Conservation (phyloP, 2,329 filamentous ascomycete genomes). For the Tricladium varicosporioides region DNA sequence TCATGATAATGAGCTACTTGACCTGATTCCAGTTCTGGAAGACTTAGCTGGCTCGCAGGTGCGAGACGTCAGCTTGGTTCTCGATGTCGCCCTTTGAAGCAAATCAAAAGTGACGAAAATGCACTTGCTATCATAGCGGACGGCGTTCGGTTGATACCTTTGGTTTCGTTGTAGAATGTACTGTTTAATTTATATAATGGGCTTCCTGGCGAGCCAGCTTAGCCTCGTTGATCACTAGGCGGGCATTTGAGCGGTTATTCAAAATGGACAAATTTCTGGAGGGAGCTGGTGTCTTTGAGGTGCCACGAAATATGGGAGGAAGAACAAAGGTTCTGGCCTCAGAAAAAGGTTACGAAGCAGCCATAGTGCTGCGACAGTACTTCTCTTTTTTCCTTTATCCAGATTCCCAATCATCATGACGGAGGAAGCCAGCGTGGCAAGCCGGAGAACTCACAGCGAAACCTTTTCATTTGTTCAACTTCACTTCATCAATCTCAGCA, state of each 20-base stretch:
- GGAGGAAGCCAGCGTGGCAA: conserved; percentile 6
- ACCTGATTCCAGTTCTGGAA: conserved; percentile 96
- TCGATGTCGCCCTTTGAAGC: conserved; percentile 78
- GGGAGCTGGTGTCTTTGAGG: conserved; percentile 8
- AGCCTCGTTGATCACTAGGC: conserved; percentile 16
- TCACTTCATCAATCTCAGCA: conserved; percentile 24
- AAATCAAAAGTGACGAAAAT: conserved; percentile 32
- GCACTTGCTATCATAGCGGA: conserved; percentile 37
- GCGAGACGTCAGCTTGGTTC: conserved; percentile 92
- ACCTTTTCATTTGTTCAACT: conserved; percentile 31
- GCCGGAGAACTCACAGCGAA: background rate
- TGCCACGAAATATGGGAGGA: conserved; percentile 4
- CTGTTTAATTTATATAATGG: conserved; percentile 40
- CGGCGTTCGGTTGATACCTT: conserved; percentile 39
- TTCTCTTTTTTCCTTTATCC: conserved; percentile 21
- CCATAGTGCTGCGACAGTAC: conserved; percentile 17
- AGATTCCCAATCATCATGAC: conserved; percentile 1
- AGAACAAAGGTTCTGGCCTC: conserved; percentile 11
- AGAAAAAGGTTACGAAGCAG: conserved; percentile 17
- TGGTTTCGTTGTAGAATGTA: conserved; percentile 39
- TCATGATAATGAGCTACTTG: conserved; percentile 96
- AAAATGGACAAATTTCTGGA: conserved; percentile 17
- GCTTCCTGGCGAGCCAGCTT: conserved; percentile 29
- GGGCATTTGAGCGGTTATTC: conserved; percentile 23
- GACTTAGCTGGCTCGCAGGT: conserved; percentile 88